Conservation (phyloP, 805 yeast species). For the Candida bentonensis region DNA sequence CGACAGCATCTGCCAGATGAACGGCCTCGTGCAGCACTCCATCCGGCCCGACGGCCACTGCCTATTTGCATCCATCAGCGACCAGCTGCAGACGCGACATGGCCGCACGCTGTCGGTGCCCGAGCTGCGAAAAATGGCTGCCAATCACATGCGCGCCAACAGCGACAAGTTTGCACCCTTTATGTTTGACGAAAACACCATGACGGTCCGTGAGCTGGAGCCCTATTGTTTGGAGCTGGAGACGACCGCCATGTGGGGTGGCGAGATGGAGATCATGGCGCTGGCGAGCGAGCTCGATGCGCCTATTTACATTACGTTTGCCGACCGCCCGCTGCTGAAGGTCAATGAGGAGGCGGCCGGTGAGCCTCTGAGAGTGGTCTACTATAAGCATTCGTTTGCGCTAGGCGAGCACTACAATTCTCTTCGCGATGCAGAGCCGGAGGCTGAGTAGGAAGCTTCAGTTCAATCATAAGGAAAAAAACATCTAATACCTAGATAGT, state of each 20-base stretch:
- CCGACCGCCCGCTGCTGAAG: constrained; percentile 53
- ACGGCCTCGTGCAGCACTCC: constrained; percentile 44
- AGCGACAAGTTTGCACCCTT: constrained; percentile 68
- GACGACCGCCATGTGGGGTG: constrained; percentile 89
- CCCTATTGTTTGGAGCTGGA: constrained; percentile 57
- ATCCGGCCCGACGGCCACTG: constrained; percentile 92
- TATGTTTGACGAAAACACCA: constrained; percentile 64
- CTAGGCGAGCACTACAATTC: constrained; percentile 95
- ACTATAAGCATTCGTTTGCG: constrained; percentile 73
- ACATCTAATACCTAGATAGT: constrained; percentile 4
- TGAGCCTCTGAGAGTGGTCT: constrained; percentile 55
- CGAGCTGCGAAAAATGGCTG: constrained; percentile 51
- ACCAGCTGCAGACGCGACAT: constrained; percentile 53
- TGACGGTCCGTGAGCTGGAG: constrained; percentile 47
- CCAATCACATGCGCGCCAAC: constrained; percentile 47
- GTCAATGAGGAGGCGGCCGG: constrained; percentile 40
- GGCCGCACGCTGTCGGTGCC: constrained; percentile 25
- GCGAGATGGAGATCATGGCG: constrained; percentile 83
- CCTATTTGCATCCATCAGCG: constrained; percentile 70
- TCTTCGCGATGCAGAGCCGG: constrained; percentile 19
- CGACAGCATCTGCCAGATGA: constrained; percentile 33
- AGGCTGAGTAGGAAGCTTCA: background rate
- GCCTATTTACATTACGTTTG: constrained; percentile 63
- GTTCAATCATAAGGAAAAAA: too few species aligned
- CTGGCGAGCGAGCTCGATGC: constrained; percentile 55